Conservation (phyloP, 345 rosid species). For the Hypericum androsaemum region DNA sequence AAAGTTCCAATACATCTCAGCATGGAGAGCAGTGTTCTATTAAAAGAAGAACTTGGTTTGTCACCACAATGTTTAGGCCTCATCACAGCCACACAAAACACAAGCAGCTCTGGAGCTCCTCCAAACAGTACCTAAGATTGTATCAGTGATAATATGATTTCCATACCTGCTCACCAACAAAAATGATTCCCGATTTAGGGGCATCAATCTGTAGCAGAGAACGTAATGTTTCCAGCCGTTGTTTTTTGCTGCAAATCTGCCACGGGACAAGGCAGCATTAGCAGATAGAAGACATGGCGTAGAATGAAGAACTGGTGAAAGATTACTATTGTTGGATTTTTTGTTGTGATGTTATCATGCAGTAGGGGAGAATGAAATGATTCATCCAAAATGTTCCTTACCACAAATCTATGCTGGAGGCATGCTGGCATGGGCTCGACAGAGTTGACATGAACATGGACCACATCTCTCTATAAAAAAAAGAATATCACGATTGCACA, state of each 20-base stretch:
- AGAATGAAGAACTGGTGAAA: too few species aligned
- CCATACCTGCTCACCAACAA: conserved; percentile 78
- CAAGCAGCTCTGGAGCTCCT: too few species aligned
- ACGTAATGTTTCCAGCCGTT: conserved; percentile 46
- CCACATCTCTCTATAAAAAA: conserved; percentile 49
- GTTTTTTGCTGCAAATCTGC: conserved; percentile 45
- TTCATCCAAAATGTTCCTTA: conserved; percentile 20
- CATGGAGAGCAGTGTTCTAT: too few species aligned
- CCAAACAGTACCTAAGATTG: neutral
- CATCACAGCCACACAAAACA: too few species aligned
- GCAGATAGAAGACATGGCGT: neutral
- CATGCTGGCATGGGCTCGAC: conserved; percentile 66
- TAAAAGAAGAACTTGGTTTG: too few species aligned
- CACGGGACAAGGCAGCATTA: conserved; percentile 8
- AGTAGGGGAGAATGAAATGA: neutral
- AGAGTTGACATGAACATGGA: conserved; percentile 65
- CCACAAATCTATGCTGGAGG: conserved; percentile 61
- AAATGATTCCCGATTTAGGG: conserved; percentile 64
- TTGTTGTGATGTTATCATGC: too few species aligned
- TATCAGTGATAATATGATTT: conserved; percentile 8
- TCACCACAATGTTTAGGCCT: too few species aligned
- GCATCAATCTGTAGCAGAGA: conserved; percentile 49
- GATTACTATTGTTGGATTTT: too few species aligned
- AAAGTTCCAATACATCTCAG: too few species aligned
- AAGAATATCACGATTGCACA: conserved; percentile 11